Conservation (phyloP, 768 basidiomycete genomes). For the Pisolithus albus region DNA sequence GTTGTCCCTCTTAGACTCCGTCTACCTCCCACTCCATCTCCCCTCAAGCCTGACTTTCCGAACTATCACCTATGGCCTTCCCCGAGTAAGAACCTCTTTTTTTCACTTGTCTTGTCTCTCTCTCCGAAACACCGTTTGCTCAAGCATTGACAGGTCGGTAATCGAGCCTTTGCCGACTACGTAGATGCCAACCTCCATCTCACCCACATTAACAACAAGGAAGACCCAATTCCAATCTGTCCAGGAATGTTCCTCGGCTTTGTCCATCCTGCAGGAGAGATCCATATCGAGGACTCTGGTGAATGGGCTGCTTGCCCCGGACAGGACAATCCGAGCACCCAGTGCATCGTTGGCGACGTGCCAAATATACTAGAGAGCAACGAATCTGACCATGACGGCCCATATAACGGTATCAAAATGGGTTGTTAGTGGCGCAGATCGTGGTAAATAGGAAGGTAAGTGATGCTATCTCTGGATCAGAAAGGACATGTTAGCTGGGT, state of each 20-base stretch:
- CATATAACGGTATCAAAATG: slow-evolving; percentile 22
- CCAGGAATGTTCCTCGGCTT: slow-evolving; percentile 32
- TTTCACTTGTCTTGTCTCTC: not conserved
- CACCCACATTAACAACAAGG: slow-evolving; percentile 42
- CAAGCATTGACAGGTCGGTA: slow-evolving; percentile 27
- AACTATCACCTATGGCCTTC: slow-evolving; percentile 36
- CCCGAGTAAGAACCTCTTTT: slow-evolving; percentile 20
- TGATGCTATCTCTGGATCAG: no score
- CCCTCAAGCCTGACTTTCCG: slow-evolving; percentile 27
- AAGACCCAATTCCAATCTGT: slow-evolving; percentile 33
- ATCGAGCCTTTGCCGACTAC: slow-evolving; percentile 38
- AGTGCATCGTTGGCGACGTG: slow-evolving; percentile 18
- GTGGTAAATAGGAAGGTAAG: no score
- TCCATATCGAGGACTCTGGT: slow-evolving; percentile 36
- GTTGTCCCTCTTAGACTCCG: slow-evolving; percentile 39
- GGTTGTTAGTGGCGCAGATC: not conserved
- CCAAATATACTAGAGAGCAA: slow-evolving; percentile 38
- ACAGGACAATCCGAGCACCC: slow-evolving; percentile 47
- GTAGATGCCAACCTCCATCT: slow-evolving; percentile 31
- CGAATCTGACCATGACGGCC: slow-evolving; percentile 39
- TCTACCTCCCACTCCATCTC: slow-evolving; percentile 34
- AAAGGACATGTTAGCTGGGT: no score
- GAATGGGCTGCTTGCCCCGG: slow-evolving; percentile 53
- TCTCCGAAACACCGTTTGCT: not conserved
- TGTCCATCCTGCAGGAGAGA: slow-evolving; percentile 33